Evolutionary conservation across 2,329 filamentous ascomycete genomes (phyloP), one percentile per base, ranked within the genome.

Genomic region (Colletotrichum theobromicola): DNA sequence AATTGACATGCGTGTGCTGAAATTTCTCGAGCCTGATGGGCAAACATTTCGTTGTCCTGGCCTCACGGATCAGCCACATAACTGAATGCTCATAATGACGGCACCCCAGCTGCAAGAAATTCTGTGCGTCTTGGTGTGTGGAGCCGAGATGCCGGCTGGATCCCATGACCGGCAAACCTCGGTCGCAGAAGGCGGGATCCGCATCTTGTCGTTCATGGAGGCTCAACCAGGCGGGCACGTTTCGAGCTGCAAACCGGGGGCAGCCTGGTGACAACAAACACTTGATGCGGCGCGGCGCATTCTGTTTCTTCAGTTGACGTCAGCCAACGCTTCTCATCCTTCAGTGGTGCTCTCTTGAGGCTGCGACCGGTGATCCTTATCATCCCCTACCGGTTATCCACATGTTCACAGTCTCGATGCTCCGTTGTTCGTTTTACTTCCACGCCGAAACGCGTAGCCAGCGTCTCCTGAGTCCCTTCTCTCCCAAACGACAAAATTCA

Each of bases 301-400:
- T 65, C 70, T 72, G 55, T 57, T 18, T 24, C 24, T 60, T 21
- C 4, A 32, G 18, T 70, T 73, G 70, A 73, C 70, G 70, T 73
- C 70, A 73, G 70, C 70, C 35, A 10, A 12, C 21, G 34, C 26
- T 35, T 21, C 24, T 32, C 60, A 37, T 21, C 18, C 37, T 53
- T 34, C 53, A 28, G 30, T 21, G 32, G 28, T 53, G 12, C 34
- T 60, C 15, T 16, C 60, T 24, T 42, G 15, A 15, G 57, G 30
- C 30, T 61, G 28, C 55, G 18, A 32, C 28, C 30, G 35, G 34
- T 63, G 26, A 35, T 65, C n/a, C 15, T 21, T 15, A 30, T 67
- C 57, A 30, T 62, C 30, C 32, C 64, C 65, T 46, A 28, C 46
- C 18, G 9, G 16, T 24, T 26, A 21, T 21, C 18, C 35, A 21